Percentiles rank a stretch among this genome's conserved stretches.
These are phyloP conservation scores for Pythium myriotylum DNA, from an alignment of 352 stramenopile species.

Conservation along the genomic window DNA sequence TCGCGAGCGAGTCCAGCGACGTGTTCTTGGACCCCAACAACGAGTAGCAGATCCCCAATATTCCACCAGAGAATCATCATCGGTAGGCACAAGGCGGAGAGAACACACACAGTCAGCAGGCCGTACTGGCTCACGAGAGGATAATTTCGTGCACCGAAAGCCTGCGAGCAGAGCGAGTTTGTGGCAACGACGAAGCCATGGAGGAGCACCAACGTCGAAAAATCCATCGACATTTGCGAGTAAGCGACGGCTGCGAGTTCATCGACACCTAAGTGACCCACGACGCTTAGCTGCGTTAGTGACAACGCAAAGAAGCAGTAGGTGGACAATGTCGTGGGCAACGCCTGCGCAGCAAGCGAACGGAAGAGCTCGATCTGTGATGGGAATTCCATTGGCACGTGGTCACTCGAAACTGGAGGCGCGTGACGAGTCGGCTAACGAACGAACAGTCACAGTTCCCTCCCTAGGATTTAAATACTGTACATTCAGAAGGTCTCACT, in stretches of 20 bases:
- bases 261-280: constrained; percentile 71
- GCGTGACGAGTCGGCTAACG: not conserved
- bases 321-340: constrained; percentile 37
- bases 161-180: constrained; percentile 78
- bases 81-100: constrained; percentile 58
- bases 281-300: constrained; percentile 71
- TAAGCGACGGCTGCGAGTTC: constrained; percentile 71
- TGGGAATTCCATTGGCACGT: no score
- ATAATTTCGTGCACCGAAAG: constrained; percentile 74
- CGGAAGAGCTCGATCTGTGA: no score
- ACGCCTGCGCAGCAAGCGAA: no score
- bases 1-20: constrained; percentile 43
- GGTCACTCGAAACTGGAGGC: not conserved
- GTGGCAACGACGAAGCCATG: constrained; percentile 71
- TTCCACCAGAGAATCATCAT: constrained; percentile 74
- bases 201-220: constrained; percentile 69
- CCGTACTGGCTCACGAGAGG: constrained; percentile 58
- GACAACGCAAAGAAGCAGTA: constrained; percentile 76
- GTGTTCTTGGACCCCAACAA: constrained; percentile 33
- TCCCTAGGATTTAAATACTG: not conserved
- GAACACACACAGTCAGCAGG: constrained; percentile 47
- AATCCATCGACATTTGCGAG: constrained; percentile 69
- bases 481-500: not conserved
- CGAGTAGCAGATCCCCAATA: constrained; percentile 42
- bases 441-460: not conserved